Evolutionary conservation across 2,329 filamentous ascomycete species (phyloP), one percentile per base, ranked within the genome.

Genomic region (Nemania serpens): DNA sequence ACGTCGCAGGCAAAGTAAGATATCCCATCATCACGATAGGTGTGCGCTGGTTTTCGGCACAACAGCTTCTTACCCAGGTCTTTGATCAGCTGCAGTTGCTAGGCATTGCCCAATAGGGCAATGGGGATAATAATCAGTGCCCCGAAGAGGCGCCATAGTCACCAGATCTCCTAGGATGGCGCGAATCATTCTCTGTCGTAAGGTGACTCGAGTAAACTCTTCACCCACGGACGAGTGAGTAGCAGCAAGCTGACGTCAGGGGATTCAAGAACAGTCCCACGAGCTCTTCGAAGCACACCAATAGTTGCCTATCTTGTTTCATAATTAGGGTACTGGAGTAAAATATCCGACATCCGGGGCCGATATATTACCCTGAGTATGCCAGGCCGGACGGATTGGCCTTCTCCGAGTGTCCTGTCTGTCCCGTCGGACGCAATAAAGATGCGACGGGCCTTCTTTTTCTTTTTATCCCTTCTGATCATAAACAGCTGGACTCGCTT

Each of bases 1-100:
- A 69, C 15, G 46, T 61, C n/a, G 22, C 36, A 50, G 61, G 59
- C 60, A 69, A 68, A 70, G 65, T 70, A 68, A 69, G 66, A 60
- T 55, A 45, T 50, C 58, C 52, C 52, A 54, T 49, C 46, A 39
- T 52, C 29, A 55, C 64, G 64, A 66, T 65, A 66, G 63, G 64
- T 48, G 48, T 61, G 29, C 57, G 62, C 58, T 62, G 33, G 53
- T 59, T 59, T 36, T 29, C 46, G 29, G 45, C 25, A 55, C 43
- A 63, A 67, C 61, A 60, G 60, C 51, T 53, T 18, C 12, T 51
- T 33, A 33, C 36, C 18, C 15, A 36, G 36, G 47, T 42, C 37
- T 20, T 58, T 49, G 17, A 46, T 50, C 18, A 15, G 20, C 20
- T 15, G 37, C 5, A n/a, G 37, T 33, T 48, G 22, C 15, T 36